Percentiles rank a stretch among this genome's conserved stretches.
Conservation (phyloP, 352 stramenopile genomes). For the Pythium pyrilobum region DNA sequence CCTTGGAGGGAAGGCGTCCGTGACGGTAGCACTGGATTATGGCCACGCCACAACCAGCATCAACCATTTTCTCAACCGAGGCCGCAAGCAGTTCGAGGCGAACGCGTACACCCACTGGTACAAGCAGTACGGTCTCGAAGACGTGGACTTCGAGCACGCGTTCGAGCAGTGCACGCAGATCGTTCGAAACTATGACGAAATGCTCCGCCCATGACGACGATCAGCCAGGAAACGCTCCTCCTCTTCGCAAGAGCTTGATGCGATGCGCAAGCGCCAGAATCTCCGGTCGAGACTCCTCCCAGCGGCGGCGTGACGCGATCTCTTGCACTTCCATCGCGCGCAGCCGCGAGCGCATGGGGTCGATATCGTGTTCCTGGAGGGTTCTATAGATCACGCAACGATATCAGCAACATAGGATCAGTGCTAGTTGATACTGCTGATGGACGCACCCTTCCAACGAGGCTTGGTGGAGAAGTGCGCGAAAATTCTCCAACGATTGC, state of each 20-base stretch:
- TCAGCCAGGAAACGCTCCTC: background rate
- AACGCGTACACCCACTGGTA: constrained; percentile 61
- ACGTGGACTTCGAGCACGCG: constrained; percentile 35
- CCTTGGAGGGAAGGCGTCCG: constrained; percentile 16
- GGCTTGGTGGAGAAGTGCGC: constrained; percentile 10
- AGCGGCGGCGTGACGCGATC: background rate
- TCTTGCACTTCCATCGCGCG: constrained; percentile 18
- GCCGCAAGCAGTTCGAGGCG: constrained; percentile 36
- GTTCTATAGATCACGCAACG: background rate
- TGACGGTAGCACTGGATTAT: constrained; percentile 47
- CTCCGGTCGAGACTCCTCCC: constrained; percentile 14
- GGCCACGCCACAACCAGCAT: constrained; percentile 36
- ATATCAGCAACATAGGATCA: too few relatives aligned
- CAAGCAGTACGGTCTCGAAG: constrained; percentile 49
- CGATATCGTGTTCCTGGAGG: constrained; percentile 4
- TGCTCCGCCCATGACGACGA: constrained; percentile 17
- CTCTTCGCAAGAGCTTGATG: constrained; percentile 10
- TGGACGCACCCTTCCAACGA: constrained; percentile 9
- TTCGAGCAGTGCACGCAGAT: constrained; percentile 38
- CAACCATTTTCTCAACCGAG: constrained; percentile 35
- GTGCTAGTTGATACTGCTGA: too few relatives aligned
- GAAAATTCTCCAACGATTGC: constrained; percentile 18
- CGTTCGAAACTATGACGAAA: constrained; percentile 33
- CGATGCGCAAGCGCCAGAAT: constrained; percentile 26
- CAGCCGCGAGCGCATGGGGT: constrained; percentile 12